Conservation (phyloP, 208 protist species). For the Naegleria lovaniensis region DNA sequence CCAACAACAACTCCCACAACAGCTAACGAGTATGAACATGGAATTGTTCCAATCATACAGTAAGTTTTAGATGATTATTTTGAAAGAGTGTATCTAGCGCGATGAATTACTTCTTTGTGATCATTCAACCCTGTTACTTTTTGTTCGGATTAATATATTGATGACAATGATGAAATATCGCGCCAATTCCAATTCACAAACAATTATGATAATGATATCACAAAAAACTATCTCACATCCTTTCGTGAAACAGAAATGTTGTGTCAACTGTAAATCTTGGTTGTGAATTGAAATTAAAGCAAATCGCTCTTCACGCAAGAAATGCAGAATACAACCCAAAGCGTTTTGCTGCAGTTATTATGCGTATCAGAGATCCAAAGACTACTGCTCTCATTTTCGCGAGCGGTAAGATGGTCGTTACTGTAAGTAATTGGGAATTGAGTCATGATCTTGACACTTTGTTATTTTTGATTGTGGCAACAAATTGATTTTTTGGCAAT, state of each 20-base stretch:
- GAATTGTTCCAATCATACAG: not conserved
- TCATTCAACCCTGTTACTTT: no score
- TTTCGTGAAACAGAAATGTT: constrained; percentile 52
- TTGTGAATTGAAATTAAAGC: constrained; percentile 61
- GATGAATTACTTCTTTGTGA: no score
- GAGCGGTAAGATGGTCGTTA: constrained; percentile 77
- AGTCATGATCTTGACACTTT: no score
- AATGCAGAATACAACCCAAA: constrained; percentile 89
- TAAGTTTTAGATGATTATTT: not conserved
- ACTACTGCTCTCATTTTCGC: constrained; percentile 76
- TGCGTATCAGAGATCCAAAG: constrained; percentile 79
- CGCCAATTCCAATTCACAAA: no score
- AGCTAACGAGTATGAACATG: not conserved
- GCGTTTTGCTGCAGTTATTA: constrained; percentile 72
- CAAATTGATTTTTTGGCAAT: no score
- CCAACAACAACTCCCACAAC: not conserved
- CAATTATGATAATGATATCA: no score
- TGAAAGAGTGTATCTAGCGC: no score
- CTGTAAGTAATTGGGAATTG: no score
- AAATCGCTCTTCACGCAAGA: constrained; percentile 60
- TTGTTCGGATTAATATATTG: no score
- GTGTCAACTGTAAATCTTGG: constrained; percentile 74
- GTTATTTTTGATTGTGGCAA: no score
- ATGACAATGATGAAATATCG: no score
- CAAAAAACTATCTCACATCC: no score